A percentile compares a stretch with the other conserved stretches of the same genome.
Conservation (phyloP, 306 rosid species). For the Begonia peltatifolia region DNA sequence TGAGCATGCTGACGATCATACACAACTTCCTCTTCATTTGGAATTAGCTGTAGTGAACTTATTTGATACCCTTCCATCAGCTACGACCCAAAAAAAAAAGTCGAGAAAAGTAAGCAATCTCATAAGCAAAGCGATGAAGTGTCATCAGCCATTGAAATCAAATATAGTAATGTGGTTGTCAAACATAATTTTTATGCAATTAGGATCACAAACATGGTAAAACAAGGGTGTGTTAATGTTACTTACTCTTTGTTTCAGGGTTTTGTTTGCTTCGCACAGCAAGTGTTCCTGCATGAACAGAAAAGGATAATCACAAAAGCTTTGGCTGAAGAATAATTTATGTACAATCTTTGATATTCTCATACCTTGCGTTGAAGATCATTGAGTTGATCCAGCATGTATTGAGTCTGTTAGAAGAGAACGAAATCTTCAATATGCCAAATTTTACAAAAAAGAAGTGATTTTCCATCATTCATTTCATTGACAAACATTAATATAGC, state of each 20-base stretch:
- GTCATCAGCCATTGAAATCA: too few species aligned
- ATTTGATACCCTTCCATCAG: conserved; percentile 72
- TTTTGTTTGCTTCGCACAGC: conserved; percentile 65
- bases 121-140: too few species aligned
- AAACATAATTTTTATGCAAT: too few species aligned
- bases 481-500: too few species aligned
- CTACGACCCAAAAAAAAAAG: conserved; percentile 17
- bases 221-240: too few species aligned
- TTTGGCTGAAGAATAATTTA: neutral
- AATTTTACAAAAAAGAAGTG: too few species aligned
- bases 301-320: neutral
- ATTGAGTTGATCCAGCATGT: conserved; percentile 78
- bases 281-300: conserved; percentile 43
- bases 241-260: conserved; percentile 76
- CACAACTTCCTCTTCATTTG: conserved; percentile 46
- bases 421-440: too few species aligned
- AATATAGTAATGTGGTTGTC: too few species aligned
- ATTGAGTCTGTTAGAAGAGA: conserved; percentile 44
- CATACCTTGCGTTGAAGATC: conserved; percentile 82
- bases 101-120: too few species aligned
- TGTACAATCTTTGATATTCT: neutral
- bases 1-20: conserved; percentile 59
- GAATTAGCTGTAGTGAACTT: conserved; percentile 55
- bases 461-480: too few species aligned
- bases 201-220: too few species aligned